Evolutionary conservation across 2,329 filamentous ascomycete species (phyloP).

Genomic region (Diaporthe sp.): DNA sequence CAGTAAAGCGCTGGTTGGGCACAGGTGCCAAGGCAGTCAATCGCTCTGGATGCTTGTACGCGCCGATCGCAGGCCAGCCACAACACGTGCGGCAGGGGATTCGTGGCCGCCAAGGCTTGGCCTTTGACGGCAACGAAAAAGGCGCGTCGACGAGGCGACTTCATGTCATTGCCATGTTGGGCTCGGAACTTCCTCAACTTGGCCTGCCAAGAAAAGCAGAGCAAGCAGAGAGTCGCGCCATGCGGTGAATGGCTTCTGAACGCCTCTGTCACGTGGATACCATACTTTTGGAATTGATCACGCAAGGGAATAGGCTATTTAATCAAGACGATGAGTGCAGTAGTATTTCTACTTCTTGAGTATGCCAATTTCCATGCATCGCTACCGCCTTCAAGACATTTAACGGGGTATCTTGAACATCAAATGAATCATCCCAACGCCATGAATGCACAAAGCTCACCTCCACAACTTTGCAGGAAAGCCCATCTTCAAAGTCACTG

Average conservation of each 20-base stretch:
- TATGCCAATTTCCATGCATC: neutral
- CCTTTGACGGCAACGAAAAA: neutral
- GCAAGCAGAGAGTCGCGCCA: neutral
- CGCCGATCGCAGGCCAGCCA: neutral
- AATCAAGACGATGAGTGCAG: neutral
- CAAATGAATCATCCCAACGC: neutral
- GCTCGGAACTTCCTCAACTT: neutral
- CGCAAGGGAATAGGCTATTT: too few species aligned
- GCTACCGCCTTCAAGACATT: neutral
- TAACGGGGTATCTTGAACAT: neutral
- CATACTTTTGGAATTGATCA: neutral
- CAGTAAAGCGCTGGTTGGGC: neutral
- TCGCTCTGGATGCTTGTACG: neutral
- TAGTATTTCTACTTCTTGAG: neutral
- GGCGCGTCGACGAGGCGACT: neutral
- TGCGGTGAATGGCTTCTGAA: neutral
- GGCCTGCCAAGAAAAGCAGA: neutral
- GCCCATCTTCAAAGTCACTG: too few species aligned
- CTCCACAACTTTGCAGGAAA: neutral
- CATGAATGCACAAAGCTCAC: neutral
- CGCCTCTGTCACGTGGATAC: neutral
- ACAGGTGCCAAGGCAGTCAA: neutral
- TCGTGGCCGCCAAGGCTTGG: slow-evolving; percentile 19
- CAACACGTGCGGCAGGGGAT: neutral
- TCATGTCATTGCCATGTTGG: neutral